Percentiles rank a stretch among this genome's conserved stretches.
Conservation (phyloP, 768 basidiomycete genomes). For the Lentinus tigrinus region DNA sequence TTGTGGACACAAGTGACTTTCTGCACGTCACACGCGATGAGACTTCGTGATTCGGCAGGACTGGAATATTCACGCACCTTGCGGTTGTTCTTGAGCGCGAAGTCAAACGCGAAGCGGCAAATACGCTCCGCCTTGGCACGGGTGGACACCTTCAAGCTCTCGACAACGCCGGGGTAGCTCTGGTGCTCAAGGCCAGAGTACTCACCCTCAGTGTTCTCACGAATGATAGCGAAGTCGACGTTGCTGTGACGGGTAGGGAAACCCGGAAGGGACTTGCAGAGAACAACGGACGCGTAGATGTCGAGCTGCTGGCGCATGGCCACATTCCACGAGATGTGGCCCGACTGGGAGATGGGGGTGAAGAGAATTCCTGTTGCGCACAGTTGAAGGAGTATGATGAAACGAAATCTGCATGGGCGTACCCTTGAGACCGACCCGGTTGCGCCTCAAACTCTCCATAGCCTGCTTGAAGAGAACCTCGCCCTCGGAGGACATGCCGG, state of each 20-base stretch:
- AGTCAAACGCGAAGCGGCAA: constrained; percentile 96
- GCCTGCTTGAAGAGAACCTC: constrained; percentile 96
- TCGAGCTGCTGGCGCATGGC: constrained; percentile 99
- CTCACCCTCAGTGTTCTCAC: constrained; percentile 99
- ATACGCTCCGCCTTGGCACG: constrained; percentile 95
- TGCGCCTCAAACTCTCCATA: constrained; percentile 96
- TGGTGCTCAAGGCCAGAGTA: constrained; percentile 99
- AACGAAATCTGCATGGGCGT: constrained; percentile 18
- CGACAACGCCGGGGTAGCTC: constrained; percentile 97
- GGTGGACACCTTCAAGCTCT: constrained; percentile 96
- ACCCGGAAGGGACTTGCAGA: constrained; percentile 97
- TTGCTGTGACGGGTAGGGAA: constrained; percentile 94
- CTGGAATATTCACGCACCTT: constrained; percentile 54
- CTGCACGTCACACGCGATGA: constrained; percentile 37
- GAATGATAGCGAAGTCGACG: constrained; percentile 98
- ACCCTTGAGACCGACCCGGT: constrained; percentile 99
- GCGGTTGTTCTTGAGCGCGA: constrained; percentile 96
- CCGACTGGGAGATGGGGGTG: constrained; percentile 94
- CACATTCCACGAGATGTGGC: constrained; percentile 99
- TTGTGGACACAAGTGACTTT: constrained; percentile 99
- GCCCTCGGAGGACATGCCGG: constrained; percentile 90
- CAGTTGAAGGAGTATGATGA: neutral
- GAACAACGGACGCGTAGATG: constrained; percentile 97
- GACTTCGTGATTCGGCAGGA: neutral
- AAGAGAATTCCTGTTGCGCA: constrained; percentile 82